These are phyloP conservation scores for Beauveria asiatica DNA, from an alignment of 2,329 filamentous ascomycete genomes.

Conservation along the genomic window DNA sequence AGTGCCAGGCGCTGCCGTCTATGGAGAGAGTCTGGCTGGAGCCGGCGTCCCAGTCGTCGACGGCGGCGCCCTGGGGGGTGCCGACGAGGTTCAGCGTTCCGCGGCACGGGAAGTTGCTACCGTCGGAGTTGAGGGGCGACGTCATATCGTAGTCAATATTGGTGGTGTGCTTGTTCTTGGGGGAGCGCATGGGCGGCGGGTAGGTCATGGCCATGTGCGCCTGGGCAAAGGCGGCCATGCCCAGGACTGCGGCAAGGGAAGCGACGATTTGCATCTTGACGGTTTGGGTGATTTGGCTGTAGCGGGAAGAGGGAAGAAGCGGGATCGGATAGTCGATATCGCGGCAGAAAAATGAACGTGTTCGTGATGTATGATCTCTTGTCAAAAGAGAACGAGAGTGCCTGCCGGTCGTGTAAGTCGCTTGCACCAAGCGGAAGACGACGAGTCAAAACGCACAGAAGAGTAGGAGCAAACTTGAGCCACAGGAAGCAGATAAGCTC, in stretches of 20 bases:
- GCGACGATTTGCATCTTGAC: conserved; percentile 14
- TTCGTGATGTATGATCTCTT: neutral
- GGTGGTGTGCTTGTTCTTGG: conserved; percentile 39
- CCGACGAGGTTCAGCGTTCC: conserved; percentile 45
- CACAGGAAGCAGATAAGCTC: neutral
- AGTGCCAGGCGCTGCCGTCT: conserved; percentile 53
- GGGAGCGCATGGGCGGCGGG: conserved; percentile 45
- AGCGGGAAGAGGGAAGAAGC: neutral
- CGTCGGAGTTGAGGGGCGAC: conserved; percentile 50
- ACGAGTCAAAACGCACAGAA: neutral
- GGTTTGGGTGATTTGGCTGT: conserved; percentile 12
- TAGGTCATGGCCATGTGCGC: conserved; percentile 50
- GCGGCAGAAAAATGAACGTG: neutral
- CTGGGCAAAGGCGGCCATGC: conserved; percentile 33
- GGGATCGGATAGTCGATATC: neutral
- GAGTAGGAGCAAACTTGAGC: neutral
- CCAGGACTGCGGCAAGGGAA: conserved; percentile 31
- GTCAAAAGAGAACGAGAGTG: neutral
- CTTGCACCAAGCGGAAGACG: neutral
- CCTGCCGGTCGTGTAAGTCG: neutral
- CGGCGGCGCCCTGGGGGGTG: conserved; percentile 39
- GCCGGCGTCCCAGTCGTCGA: conserved; percentile 56
- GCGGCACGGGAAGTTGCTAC: conserved; percentile 70
- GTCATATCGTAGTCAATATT: conserved; percentile 65
- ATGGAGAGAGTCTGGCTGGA: conserved; percentile 55